Evolutionary conservation across 2,329 filamentous ascomycete genomes (phyloP).

Genomic region (Aspergillus piperis): DNA sequence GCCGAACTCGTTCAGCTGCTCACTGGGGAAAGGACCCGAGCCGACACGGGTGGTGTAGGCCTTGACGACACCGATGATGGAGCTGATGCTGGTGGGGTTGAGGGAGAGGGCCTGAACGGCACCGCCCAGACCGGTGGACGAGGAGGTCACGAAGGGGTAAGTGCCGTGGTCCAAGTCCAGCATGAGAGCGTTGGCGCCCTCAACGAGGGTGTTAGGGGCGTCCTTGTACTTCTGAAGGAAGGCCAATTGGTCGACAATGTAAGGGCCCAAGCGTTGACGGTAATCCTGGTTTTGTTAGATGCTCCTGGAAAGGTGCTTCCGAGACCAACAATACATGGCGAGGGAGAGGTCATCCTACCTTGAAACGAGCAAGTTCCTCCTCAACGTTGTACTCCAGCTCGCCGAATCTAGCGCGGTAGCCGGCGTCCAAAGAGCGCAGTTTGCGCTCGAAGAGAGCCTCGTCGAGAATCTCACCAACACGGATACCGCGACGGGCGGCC

Average conservation of each 20-base stretch:
- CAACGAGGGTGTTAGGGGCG: slow-evolving; percentile 59
- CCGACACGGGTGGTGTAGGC: slow-evolving; percentile 64
- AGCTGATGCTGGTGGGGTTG: slow-evolving; percentile 57
- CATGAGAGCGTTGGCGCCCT: slow-evolving; percentile 66
- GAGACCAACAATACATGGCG: neutral
- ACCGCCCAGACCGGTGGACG: slow-evolving; percentile 51
- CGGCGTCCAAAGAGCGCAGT: slow-evolving; percentile 52
- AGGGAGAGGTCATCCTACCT: slow-evolving; percentile 39
- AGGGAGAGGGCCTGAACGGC: slow-evolving; percentile 61
- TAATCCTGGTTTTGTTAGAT: slow-evolving; percentile 33
- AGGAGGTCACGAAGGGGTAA: slow-evolving; percentile 53
- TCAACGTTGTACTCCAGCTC: slow-evolving; percentile 62
- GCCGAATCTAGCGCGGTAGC: slow-evolving; percentile 61
- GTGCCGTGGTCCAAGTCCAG: slow-evolving; percentile 59
- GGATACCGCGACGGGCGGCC: slow-evolving; percentile 60
- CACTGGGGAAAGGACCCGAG: slow-evolving; percentile 64
- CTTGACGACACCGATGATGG: slow-evolving; percentile 65
- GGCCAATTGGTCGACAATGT: slow-evolving; percentile 50
- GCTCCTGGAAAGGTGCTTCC: neutral
- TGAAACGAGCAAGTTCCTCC: slow-evolving; percentile 60
- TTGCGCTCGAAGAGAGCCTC: slow-evolving; percentile 58
- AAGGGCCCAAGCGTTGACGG: slow-evolving; percentile 39
- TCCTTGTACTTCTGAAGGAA: slow-evolving; percentile 58
- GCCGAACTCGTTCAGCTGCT: slow-evolving; percentile 59
- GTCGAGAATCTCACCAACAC: slow-evolving; percentile 60